Conservation (phyloP, 2,329 filamentous ascomycete genomes). For the Xylaria hypoxylon region DNA sequence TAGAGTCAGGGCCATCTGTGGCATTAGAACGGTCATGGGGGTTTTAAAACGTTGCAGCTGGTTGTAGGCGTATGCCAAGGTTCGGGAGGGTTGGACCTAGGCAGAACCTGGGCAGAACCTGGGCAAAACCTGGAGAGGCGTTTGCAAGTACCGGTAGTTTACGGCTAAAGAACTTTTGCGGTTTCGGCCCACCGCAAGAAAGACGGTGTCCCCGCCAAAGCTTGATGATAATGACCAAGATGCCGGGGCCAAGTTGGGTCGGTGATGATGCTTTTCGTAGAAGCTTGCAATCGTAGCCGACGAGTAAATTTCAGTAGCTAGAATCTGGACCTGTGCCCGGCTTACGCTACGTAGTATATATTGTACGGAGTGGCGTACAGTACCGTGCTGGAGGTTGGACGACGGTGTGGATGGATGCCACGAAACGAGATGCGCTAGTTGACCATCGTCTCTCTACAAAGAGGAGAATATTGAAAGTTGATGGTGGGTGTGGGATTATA, state of each 20-base stretch:
- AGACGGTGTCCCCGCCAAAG: conserved; percentile 12
- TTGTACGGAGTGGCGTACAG: background rate
- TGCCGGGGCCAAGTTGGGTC: conserved; percentile 1
- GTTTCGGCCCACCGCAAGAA: conserved; percentile 2
- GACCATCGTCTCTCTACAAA: background rate
- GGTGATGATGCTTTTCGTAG: background rate
- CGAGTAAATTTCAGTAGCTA: background rate
- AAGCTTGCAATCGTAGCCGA: conserved; percentile 3
- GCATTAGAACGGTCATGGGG: background rate
- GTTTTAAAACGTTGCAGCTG: background rate
- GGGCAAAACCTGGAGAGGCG: no score
- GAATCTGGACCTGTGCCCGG: no score
- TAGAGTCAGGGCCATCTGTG: background rate
- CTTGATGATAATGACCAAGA: conserved; percentile 7
- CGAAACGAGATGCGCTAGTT: conserved; percentile 3
- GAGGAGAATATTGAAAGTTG: background rate
- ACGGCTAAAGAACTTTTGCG: background rate
- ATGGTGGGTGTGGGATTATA: conserved; percentile 11
- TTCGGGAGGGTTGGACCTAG: background rate
- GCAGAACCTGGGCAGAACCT: no score
- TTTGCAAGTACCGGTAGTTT: no score
- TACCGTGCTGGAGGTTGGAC: no score
- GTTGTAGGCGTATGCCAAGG: conserved; percentile 14
- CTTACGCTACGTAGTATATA: background rate
- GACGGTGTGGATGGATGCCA: background rate